Evolutionary conservation across 1,284 basidiomycete genomes (phyloP).

Genomic region (Ustilago hordei): DNA sequence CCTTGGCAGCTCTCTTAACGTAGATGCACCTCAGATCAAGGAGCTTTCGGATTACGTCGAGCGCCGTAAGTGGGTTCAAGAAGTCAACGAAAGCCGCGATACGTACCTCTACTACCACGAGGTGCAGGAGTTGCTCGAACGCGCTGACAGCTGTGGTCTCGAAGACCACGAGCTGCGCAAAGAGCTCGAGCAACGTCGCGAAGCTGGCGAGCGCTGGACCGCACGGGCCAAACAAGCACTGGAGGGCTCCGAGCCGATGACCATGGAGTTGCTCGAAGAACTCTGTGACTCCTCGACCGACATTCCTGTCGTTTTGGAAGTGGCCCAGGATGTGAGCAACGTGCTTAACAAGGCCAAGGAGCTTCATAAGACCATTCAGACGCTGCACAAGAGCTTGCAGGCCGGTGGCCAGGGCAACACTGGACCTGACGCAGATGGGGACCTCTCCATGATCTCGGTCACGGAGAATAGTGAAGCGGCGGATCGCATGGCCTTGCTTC

Average conservation of each 20-base stretch:
- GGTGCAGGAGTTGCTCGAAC: conserved; percentile 77
- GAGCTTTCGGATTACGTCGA: conserved; percentile 82
- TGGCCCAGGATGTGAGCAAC: conserved; percentile 37
- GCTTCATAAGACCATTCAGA: conserved; percentile 38
- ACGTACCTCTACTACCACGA: conserved; percentile 58
- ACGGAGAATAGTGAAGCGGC: conserved; percentile 39
- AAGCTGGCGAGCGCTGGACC: conserved; percentile 54
- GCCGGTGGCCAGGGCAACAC: conserved; percentile 5
- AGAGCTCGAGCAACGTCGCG: conserved; percentile 40
- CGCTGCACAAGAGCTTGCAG: conserved; percentile 31
- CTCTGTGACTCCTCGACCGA: conserved; percentile 46
- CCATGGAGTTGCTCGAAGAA: conserved; percentile 37
- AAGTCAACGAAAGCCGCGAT: conserved; percentile 71
- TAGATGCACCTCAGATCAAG: conserved; percentile 79
- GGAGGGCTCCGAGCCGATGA: conserved; percentile 14
- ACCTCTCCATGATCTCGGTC: conserved; percentile 46
- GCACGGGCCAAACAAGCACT: conserved; percentile 24
- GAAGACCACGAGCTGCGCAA: conserved; percentile 62
- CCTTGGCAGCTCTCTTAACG: conserved; percentile 80
- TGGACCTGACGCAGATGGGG: conserved; percentile 26
- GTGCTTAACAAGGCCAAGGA: conserved; percentile 46
- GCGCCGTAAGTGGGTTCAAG: conserved; percentile 76
- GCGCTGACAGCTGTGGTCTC: conserved; percentile 79
- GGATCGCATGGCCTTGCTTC: conserved; percentile 41
- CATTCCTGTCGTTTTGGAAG: conserved; percentile 46